Conservation (phyloP, 2,329 filamentous ascomycete species). For the Cordyceps farinosa region DNA sequence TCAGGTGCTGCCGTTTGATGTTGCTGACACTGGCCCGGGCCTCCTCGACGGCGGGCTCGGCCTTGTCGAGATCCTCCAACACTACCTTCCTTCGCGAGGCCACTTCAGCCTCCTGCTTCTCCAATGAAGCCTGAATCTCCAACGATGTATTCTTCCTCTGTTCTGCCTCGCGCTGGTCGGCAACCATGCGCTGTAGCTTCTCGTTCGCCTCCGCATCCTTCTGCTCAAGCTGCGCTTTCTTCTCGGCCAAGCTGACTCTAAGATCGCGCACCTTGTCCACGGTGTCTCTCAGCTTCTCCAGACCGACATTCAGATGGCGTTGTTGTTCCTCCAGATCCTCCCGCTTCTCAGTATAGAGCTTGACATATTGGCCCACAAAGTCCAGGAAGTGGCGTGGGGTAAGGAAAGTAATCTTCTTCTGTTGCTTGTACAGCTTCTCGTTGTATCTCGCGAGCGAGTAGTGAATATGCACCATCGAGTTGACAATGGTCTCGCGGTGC, state of each 20-base stretch:
- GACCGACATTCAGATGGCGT: constrained; percentile 93
- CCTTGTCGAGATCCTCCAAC: constrained; percentile 78
- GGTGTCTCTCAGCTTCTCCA: constrained; percentile 95
- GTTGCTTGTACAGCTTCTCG: constrained; percentile 79
- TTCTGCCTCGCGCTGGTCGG: constrained; percentile 91
- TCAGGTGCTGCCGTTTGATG: constrained; percentile 96
- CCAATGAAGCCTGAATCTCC: constrained; percentile 81
- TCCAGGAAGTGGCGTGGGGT: constrained; percentile 97
- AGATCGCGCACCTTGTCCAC: constrained; percentile 96
- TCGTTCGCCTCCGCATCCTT: constrained; percentile 96
- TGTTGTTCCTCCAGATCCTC: constrained; percentile 98
- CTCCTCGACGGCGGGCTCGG: constrained; percentile 88
- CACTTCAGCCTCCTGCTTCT: constrained; percentile 86
- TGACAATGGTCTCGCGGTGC: constrained; percentile 88
- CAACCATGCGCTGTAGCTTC: constrained; percentile 95
- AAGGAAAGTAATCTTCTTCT: constrained; percentile 87
- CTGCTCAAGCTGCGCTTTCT: constrained; percentile 87
- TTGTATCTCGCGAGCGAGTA: constrained; percentile 93
- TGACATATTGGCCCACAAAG: constrained; percentile 96
- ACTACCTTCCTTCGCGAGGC: constrained; percentile 80
- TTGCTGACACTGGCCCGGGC: constrained; percentile 96
- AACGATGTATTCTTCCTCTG: constrained; percentile 83
- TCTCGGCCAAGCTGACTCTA: constrained; percentile 83
- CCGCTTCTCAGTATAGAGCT: constrained; percentile 95
- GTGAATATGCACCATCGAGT: constrained; percentile 98